These are phyloP conservation scores for Vitis amurensis DNA, from an alignment of 164 flowering plant species.

Conservation along the genomic window DNA sequence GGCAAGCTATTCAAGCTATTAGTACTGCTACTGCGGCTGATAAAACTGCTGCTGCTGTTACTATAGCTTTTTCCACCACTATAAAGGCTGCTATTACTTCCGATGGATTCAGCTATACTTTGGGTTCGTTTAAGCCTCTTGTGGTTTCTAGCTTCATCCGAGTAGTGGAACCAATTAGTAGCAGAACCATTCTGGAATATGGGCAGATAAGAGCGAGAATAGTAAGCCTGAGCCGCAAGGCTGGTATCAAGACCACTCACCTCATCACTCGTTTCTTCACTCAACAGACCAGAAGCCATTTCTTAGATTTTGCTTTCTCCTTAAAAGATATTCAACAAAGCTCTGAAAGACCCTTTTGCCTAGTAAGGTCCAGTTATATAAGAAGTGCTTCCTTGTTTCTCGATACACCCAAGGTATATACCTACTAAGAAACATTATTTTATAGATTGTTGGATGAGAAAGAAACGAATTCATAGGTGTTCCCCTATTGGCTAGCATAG, in stretches of 20 bases:
- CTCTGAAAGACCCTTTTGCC: slow-evolving; percentile 27
- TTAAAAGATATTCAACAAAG: slow-evolving; percentile 16
- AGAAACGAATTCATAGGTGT: no score
- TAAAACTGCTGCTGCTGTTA: slow-evolving; percentile 4
- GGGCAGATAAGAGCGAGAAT: slow-evolving; percentile 16
- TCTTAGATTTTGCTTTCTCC: neutral
- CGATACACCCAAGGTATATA: neutral
- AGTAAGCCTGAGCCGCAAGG: slow-evolving; percentile 21
- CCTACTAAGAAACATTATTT: no score
- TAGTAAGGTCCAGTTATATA: slow-evolving; percentile 7
- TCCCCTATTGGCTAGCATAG: neutral
- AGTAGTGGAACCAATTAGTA: neutral
- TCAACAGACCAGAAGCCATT: slow-evolving; percentile 10
- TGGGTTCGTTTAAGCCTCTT: slow-evolving; percentile 24
- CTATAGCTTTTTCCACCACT: slow-evolving; percentile 1
- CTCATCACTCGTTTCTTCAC: slow-evolving; percentile 10
- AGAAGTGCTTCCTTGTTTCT: neutral
- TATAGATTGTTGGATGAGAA: no score
- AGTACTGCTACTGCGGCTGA: slow-evolving; percentile 19
- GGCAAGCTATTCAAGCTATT: slow-evolving; percentile 28
- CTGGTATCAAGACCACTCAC: slow-evolving; percentile 17
- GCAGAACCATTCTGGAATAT: neutral
- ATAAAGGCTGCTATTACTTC: slow-evolving; percentile 12
- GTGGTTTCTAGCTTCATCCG: slow-evolving; percentile 13
- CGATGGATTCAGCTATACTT: slow-evolving; percentile 26